phyloP scores from a whole-genome alignment of 441 rosid species.

The Raphanus hybrid region DNA sequence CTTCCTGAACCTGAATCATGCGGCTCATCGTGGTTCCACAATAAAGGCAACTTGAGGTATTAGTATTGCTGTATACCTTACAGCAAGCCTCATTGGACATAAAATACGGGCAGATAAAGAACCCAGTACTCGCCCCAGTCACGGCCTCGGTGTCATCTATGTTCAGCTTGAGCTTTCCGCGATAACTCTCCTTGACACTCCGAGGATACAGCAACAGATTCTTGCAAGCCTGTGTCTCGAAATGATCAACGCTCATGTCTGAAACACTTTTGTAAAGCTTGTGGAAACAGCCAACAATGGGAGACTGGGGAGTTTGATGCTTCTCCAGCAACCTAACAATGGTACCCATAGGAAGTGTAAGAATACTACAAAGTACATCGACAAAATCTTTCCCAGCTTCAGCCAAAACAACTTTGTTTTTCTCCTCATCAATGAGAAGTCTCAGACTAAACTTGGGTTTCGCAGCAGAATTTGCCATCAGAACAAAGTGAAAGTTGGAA shows the following conservation, averaged over 20 bases:
- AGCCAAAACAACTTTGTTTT: slow-evolving; percentile 35
- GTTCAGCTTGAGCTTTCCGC: slow-evolving; percentile 18
- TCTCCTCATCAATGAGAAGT: slow-evolving; percentile 32
- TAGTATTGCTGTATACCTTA: slow-evolving; percentile 10
- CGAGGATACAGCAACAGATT: slow-evolving; percentile 11
- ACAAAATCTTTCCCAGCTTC: slow-evolving; percentile 42
- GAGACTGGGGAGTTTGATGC: slow-evolving; percentile 18
- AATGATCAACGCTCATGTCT: slow-evolving; percentile 1
- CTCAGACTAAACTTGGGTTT: slow-evolving; percentile 23
- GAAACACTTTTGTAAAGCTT: slow-evolving; percentile 35
- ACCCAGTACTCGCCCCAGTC: neutral
- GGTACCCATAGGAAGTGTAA: slow-evolving; percentile 38
- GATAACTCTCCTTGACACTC: slow-evolving; percentile 17
- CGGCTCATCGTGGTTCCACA: neutral
- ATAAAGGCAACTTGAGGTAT: neutral
- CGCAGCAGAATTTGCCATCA: neutral
- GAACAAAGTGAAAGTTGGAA: neutral
- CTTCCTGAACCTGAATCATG: neutral
- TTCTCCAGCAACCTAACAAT: slow-evolving; percentile 36
- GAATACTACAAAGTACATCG: slow-evolving; percentile 24
- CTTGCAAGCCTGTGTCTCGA: slow-evolving; percentile 7
- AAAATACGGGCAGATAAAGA: slow-evolving; percentile 9
- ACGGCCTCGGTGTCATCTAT: slow-evolving; percentile 17
- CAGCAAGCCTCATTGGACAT: neutral
- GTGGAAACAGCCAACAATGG: slow-evolving; percentile 34